Evolutionary conservation across 768 basidiomycete genomes (phyloP).

Genomic region (Tremella fuciformis): DNA sequence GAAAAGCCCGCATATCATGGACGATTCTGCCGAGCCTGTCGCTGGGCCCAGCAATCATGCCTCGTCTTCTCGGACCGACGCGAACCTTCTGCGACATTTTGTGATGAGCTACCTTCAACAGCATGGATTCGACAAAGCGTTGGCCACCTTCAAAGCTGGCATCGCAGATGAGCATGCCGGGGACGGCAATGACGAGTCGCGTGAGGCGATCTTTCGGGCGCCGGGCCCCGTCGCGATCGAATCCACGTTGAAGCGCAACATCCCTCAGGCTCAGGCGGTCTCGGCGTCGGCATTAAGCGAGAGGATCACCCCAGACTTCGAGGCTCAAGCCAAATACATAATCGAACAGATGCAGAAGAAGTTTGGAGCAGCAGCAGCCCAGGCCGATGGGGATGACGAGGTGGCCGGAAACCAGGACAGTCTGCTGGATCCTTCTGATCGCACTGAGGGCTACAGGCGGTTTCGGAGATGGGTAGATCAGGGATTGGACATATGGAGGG

Average conservation of each 20-base stretch:
- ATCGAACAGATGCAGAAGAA: conserved; percentile 44
- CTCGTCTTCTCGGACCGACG: conserved; percentile 21
- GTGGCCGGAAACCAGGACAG: conserved; percentile 24
- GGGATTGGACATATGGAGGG: conserved; percentile 52
- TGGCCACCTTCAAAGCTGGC: conserved; percentile 26
- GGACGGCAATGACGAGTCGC: conserved; percentile 25
- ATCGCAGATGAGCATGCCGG: conserved; percentile 22
- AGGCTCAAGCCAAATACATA: conserved; percentile 50
- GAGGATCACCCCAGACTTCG: conserved; percentile 47
- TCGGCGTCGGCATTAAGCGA: conserved; percentile 45
- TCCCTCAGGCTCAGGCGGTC: conserved; percentile 44
- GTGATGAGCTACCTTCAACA: conserved; percentile 47
- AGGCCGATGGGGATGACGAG: conserved; percentile 17
- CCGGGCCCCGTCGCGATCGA: conserved; percentile 41
- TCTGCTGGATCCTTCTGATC: conserved; percentile 48
- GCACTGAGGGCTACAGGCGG: conserved; percentile 48
- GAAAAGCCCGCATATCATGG: conserved; percentile 17
- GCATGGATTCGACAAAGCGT: conserved; percentile 44
- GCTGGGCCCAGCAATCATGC: conserved; percentile 35
- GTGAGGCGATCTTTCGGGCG: conserved; percentile 41
- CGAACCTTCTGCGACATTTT: conserved; percentile 38
- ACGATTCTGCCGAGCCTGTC: conserved; percentile 16
- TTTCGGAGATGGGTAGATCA: conserved; percentile 51
- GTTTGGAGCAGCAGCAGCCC: conserved; percentile 27
- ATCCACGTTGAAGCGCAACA: conserved; percentile 47